Percentiles rank a stretch among this genome's conserved stretches.
These are phyloP conservation scores for Crucibulum cyathiforme DNA, from an alignment of 1,284 basidiomycete species.

Conservation along the genomic window DNA sequence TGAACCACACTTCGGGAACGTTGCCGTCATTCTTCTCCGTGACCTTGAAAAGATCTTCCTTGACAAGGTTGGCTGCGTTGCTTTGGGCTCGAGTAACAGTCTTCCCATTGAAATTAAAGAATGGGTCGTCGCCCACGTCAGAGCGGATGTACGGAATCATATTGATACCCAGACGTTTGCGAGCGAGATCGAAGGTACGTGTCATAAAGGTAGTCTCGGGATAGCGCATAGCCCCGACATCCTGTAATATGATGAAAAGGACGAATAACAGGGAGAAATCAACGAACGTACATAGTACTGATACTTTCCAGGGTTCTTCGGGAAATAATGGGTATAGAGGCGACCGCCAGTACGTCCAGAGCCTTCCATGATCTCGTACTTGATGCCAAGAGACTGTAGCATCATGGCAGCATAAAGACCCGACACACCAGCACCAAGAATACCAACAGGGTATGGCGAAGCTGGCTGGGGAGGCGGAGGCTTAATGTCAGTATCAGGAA, in stretches of 20 bases:
- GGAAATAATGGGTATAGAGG: not conserved
- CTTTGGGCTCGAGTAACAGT: too few relatives aligned
- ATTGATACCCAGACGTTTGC: too few relatives aligned
- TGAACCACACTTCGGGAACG: too few relatives aligned
- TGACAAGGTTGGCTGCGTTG: too few relatives aligned
- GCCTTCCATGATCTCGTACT: constrained; percentile 1
- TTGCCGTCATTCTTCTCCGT: too few relatives aligned
- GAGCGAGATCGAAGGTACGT: not conserved
- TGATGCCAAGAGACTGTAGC: not conserved
- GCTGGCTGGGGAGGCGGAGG: too few relatives aligned
- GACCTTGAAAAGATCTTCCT: too few relatives aligned
- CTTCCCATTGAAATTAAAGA: too few relatives aligned
- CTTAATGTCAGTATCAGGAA: too few relatives aligned
- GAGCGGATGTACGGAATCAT: too few relatives aligned
- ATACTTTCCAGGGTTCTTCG: not conserved
- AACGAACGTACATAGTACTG: not conserved
- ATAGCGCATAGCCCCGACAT: constrained; percentile 13
- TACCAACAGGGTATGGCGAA: not conserved
- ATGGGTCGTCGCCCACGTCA: too few relatives aligned
- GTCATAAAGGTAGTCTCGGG: constrained; percentile 3
- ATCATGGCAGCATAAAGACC: constrained; percentile 1
- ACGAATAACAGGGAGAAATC: not conserved
- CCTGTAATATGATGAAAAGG: not conserved
- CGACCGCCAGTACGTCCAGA: not conserved
- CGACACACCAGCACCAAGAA: not conserved